Evolutionary conservation across 2,329 filamentous ascomycete species (phyloP), one percentile per base, ranked within the genome.

Genomic region (Fusarium dlaminii): DNA sequence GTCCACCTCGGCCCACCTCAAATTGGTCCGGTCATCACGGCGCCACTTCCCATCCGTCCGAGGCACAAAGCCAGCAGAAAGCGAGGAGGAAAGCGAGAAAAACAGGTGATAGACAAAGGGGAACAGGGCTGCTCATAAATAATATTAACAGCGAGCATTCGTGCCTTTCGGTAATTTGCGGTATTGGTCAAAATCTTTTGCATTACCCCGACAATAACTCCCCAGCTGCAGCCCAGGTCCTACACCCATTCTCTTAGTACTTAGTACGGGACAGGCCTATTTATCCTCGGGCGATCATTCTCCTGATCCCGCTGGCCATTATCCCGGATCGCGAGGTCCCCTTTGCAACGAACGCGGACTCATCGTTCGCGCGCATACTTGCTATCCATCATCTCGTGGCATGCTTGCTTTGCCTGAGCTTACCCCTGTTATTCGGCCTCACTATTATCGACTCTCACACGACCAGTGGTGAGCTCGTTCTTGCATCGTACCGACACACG

Each of bases 1-100:
- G 72, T 61, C 72, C 72, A 75, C 72, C 72, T 74, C 72, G 72
- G 72, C 72, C 72, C 68, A 74, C 72, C 57, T 61, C 63, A 65
- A 56, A 57, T 49, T 59, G 57, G 46, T 42, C 51, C 51, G 66
- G 66, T 67, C 66, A 66, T 59, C 58, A 70, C 66, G 67, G 72
- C 63, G 40, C 71, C 72, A 74, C 70, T 67, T 71, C 66, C 70
- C 70, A 70, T 73, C 70, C 57, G 70, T 56, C 70, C 70, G 70
- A 73, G 70, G 70, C 70, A 66, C 70, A 71, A 66, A 68, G 68
- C 68, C 59, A 72, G 68, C 63, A 68, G 43, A 68, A 72, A 72
- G 72, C 68, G 72, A 75, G 62, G 30, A 68, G 39, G 37, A 72
- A 40, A 58, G 43, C 51, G 43, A 58, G 49, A 56, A 66, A 43